These are phyloP conservation scores for Pseudonitzschia pungens DNA, from an alignment of 108 stramenopile species.

Conservation along the genomic window DNA sequence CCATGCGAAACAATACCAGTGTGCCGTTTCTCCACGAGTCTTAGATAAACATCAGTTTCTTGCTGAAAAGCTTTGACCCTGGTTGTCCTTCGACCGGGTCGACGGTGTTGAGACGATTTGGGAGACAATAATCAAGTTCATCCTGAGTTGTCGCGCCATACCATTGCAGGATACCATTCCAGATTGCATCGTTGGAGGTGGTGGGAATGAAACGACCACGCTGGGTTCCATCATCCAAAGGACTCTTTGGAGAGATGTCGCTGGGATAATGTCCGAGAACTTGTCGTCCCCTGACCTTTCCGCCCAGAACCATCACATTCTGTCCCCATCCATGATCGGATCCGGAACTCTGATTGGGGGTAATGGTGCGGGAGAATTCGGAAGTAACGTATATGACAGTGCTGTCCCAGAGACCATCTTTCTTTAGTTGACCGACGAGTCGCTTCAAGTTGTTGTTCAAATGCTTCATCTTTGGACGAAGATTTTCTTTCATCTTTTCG, in stretches of 20 bases:
- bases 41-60: background rate
- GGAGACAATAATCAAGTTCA: slow-evolving; percentile 29
- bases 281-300: slow-evolving; percentile 53
- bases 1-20: no score
- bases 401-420: slow-evolving; percentile 48
- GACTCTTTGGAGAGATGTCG: slow-evolving; percentile 41
- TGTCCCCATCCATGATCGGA: slow-evolving; percentile 77
- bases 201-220: slow-evolving; percentile 8
- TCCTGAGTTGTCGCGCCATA: slow-evolving; percentile 23
- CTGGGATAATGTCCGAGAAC: slow-evolving; percentile 58
- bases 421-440: slow-evolving; percentile 60
- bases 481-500: slow-evolving; percentile 11
- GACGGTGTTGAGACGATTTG: slow-evolving; percentile 25
- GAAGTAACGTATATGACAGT: slow-evolving; percentile 57
- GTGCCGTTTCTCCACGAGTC: no score
- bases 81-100: background rate
- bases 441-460: slow-evolving; percentile 27
- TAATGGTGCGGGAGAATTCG: slow-evolving; percentile 71
- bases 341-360: slow-evolving; percentile 65
- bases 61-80: background rate
- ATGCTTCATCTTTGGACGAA: slow-evolving; percentile 18
- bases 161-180: slow-evolving; percentile 37
- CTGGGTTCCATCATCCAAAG: slow-evolving; percentile 12
- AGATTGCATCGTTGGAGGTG: slow-evolving; percentile 48
- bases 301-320: slow-evolving; percentile 53